A percentile compares a stretch with the other conserved stretches of the same genome.
phyloP scores from a whole-genome alignment of 257 asterid species.

The Misopates orontium region DNA sequence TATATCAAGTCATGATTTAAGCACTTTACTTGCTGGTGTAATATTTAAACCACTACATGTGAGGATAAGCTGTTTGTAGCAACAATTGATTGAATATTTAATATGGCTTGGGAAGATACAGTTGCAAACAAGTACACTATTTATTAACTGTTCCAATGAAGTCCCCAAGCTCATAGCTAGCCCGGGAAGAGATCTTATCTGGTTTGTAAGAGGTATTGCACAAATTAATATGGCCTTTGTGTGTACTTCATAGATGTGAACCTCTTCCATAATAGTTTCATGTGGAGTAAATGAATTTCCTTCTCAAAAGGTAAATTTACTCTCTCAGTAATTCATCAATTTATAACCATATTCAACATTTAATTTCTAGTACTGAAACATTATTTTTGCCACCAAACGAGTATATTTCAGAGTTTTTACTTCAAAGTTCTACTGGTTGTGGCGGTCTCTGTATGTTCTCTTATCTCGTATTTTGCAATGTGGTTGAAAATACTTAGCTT shows the following conservation, averaged over 20 bases:
- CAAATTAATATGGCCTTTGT: too few relatives aligned
- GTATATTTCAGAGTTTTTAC: too few relatives aligned
- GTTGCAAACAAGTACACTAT: background rate
- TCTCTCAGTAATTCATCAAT: background rate
- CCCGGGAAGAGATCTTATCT: background rate
- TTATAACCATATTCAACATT: background rate
- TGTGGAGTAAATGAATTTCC: background rate
- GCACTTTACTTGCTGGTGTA: conserved; percentile 1
- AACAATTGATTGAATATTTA: background rate
- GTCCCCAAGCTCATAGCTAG: conserved; percentile 10
- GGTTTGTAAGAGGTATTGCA: background rate
- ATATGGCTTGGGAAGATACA: conserved; percentile 3
- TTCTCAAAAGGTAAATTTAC: background rate
- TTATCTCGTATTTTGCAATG: too few relatives aligned
- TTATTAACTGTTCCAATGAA: background rate
- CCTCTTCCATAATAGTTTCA: too few relatives aligned
- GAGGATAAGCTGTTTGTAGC: background rate
- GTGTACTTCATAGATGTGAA: too few relatives aligned
- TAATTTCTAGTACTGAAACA: background rate
- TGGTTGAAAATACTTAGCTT: too few relatives aligned
- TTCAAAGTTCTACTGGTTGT: too few relatives aligned
- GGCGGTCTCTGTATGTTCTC: too few relatives aligned
- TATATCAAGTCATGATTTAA: background rate
- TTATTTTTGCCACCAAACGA: background rate
- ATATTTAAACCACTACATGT: background rate